Evolutionary conservation across 164 flowering plant genomes (phyloP), one percentile per base, ranked within the genome.

Genomic region (Nelumbo lutea): DNA sequence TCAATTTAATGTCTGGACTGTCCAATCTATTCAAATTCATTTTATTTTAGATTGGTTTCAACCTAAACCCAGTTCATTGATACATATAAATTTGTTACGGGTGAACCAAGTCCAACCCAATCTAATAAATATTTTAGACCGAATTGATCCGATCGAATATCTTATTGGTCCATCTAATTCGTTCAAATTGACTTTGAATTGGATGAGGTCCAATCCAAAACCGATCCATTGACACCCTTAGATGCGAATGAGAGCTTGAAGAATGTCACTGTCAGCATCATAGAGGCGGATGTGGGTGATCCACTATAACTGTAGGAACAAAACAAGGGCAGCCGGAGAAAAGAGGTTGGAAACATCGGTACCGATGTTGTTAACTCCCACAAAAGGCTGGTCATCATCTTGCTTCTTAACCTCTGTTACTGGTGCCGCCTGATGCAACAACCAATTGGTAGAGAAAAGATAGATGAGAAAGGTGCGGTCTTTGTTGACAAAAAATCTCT

Each of bases 311-410:
- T 83, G 82, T 13, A 94, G 84, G 59, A 91, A 89, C 8, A 90
- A 69, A 11, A 94, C 91, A 38, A 94, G 75, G 6, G 82, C 86
- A 1, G 81, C 27, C 0, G 96, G 83, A 1, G 93, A 78, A 10
- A 86, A 56, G 9, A 87, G 40, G 53, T 86, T 78, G 3, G 98
- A 83, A 38, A 86, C 85, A 70, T 90, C 96, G 1, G 90, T 87
- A 10, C 97, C 98, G 9, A 94, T 80, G 83, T 27, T 27, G 27
- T 90, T 88, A 15, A 94, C 81, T 0, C 98, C 98, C 46, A 94
- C 91, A 71, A 70, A 91, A 9, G 96, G 90, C 63, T 81, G 82
- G 0, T 81, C 68, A 13, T 68, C 72, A 0, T 62, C 66, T 64
- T 67, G 15, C 55, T 75, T 75, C 74, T 73, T 73, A 76, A 79